These are phyloP conservation scores for Tetradesmus lagerheimii DNA, from an alignment of 139 green algal species.

Conservation along the genomic window DNA sequence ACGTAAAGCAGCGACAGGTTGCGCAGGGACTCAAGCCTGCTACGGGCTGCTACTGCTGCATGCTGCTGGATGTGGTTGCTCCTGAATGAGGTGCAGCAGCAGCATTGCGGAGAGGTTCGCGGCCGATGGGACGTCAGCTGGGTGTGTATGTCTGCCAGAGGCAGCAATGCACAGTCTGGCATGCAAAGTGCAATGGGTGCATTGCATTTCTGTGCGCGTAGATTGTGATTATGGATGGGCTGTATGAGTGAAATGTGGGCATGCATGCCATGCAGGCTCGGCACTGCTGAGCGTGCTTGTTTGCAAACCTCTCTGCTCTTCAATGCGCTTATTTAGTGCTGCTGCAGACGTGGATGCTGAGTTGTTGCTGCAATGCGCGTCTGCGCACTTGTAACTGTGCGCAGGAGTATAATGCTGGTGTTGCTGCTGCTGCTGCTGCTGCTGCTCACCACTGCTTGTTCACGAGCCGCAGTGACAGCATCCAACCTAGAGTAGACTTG, in stretches of 20 bases:
- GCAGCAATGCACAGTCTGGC: no score
- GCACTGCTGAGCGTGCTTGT: neutral
- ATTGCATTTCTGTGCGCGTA: no score
- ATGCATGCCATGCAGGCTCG: neutral
- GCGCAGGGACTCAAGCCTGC: conserved; percentile 5
- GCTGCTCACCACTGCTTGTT: conserved; percentile 8
- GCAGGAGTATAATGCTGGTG: neutral
- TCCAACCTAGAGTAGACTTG: conserved; percentile 17
- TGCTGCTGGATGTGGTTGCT: neutral
- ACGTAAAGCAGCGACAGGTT: conserved; percentile 24
- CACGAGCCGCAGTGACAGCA: conserved; percentile 10
- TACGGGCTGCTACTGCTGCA: neutral
- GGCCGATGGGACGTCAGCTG: no score
- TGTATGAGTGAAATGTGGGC: neutral
- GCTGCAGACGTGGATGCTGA: neutral
- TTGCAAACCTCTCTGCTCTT: neutral
- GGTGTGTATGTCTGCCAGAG: no score
- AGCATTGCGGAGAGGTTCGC: no score
- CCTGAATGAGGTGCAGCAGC: neutral
- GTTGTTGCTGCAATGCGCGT: neutral
- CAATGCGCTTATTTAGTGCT: neutral
- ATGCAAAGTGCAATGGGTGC: no score
- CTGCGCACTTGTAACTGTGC: neutral
- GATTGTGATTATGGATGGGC: neutral
- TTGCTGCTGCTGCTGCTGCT: neutral